Evolutionary conservation across 805 yeast genomes (phyloP), one percentile per base, ranked within the genome.

Genomic region (Vanderwaltozyma yarrowii): DNA sequence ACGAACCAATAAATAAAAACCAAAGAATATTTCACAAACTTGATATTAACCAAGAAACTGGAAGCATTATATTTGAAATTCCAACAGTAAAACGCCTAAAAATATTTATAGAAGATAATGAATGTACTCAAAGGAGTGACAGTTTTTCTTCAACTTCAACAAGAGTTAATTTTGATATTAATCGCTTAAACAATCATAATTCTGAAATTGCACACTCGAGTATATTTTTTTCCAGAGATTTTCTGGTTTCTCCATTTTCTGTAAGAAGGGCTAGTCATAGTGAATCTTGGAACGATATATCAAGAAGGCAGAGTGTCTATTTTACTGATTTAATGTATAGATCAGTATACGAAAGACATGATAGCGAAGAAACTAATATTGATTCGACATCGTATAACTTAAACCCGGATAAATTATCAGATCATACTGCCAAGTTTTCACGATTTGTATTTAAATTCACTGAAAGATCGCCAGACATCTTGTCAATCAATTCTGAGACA

Each of bases 61-160:
- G 39, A 25, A 33, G 29, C 27, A 38, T 47, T 6, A 19, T 40
- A 17, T 41, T 42, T 26, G 34, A 36, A 16, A 18, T 49, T 11
- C 50, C 54, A 10, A 18, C 16, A 8, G 7, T 44, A 16, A 28
- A 36, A 10, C 39, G 40, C 24, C 40, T 44, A 20, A 11, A 14
- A 15, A 14, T 27, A n/a, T 27, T 5, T 14, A 15, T 27, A 5
- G 30, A 27, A 15, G 30, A 14, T 14, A 17, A 13, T 13, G 14
- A 5, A 5, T 5, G 4, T n/a, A 27, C 7, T n/a, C 4, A 15
- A 5, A 8, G 13, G 7, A 14, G 13, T n/a, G 4, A 7, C 4
- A 27, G 30, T 7, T 4, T 24, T 10, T 15, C 18, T n/a, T n/a
- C 30, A 27, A 27, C 3, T n/a, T 5, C 10, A n/a, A 27, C 18